Percentiles rank a stretch among this genome's conserved stretches.
Conservation (phyloP, 2,329 filamentous ascomycete species). For the Didymella lethalis region DNA sequence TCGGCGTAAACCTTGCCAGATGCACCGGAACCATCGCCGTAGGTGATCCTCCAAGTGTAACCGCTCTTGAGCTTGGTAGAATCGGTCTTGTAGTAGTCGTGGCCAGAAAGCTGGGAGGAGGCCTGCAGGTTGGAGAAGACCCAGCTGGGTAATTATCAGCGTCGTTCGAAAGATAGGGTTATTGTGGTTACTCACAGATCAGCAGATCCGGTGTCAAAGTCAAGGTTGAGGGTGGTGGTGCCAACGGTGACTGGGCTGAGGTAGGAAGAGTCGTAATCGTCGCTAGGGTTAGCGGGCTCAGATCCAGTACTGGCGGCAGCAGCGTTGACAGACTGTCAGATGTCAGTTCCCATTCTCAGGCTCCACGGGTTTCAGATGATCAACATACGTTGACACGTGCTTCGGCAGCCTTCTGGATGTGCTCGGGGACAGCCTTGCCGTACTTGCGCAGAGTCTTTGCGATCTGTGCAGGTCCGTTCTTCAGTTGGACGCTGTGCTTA, state of each 20-base stretch:
- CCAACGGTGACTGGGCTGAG: conserved; percentile 67
- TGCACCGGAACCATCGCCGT: conserved; percentile 71
- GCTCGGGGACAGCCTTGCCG: conserved; percentile 40
- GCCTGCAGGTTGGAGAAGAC: conserved; percentile 70
- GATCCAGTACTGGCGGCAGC: conserved; percentile 38
- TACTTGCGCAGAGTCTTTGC: conserved; percentile 54
- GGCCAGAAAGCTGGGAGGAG: conserved; percentile 59
- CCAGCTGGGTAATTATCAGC: conserved; percentile 60
- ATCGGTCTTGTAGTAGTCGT: conserved; percentile 65
- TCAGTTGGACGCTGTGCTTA: conserved; percentile 39
- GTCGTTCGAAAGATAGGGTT: neutral
- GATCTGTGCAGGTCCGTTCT: conserved; percentile 50
- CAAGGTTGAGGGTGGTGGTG: conserved; percentile 67
- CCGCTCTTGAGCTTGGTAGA: conserved; percentile 57
- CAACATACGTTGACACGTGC: conserved; percentile 34
- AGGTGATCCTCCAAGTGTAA: conserved; percentile 66
- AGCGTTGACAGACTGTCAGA: conserved; percentile 12
- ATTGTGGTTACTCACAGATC: conserved; percentile 65
- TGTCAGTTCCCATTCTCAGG: neutral
- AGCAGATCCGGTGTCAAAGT: conserved; percentile 74
- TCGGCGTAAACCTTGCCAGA: conserved; percentile 72
- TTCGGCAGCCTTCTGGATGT: conserved; percentile 43
- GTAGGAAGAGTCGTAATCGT: conserved; percentile 47
- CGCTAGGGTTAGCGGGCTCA: conserved; percentile 52
- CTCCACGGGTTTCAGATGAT: neutral